Conservation (phyloP, 129 eudicot species). For the Chrysanthemum makinoi region DNA sequence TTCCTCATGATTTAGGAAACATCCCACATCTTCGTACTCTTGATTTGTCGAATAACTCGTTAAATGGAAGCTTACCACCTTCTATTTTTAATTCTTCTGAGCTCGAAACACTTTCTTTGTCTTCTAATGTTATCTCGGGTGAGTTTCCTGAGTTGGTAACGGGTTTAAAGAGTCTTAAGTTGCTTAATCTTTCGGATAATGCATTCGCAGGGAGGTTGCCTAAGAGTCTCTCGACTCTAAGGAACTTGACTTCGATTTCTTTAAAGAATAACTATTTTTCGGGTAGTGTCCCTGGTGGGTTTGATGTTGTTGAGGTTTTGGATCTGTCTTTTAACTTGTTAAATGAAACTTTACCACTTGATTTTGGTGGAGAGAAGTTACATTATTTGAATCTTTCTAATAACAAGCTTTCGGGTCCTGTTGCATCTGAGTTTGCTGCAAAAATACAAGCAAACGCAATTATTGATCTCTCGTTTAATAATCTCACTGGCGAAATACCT, state of each 20-base stretch:
- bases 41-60: slow-evolving; percentile 70
- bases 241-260: slow-evolving; percentile 53
- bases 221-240: slow-evolving; percentile 34
- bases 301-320: slow-evolving; percentile 38
- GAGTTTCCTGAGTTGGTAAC: slow-evolving; percentile 40
- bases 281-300: slow-evolving; percentile 59
- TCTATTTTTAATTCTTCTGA: slow-evolving; percentile 72
- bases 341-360: slow-evolving; percentile 61
- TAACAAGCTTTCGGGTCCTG: slow-evolving; percentile 62
- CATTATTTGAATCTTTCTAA: slow-evolving; percentile 69
- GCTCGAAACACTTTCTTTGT: slow-evolving; percentile 55
- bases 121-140: slow-evolving; percentile 70
- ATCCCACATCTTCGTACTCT: slow-evolving; percentile 55
- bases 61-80: slow-evolving; percentile 70
- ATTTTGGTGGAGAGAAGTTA: slow-evolving; percentile 61
- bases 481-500: slow-evolving; percentile 78
- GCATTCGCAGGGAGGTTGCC: slow-evolving; percentile 66
- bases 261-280: slow-evolving; percentile 61
- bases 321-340: slow-evolving; percentile 75
- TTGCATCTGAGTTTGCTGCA: slow-evolving; percentile 48
- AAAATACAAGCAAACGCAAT: slow-evolving; percentile 50
- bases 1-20: slow-evolving; percentile 76
- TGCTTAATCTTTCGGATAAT: slow-evolving; percentile 72
- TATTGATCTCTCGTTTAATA: slow-evolving; percentile 77
- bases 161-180: slow-evolving; percentile 28